Percentiles rank a stretch among this genome's conserved stretches.
Evolutionary conservation across 2,329 filamentous ascomycete species (phyloP).

Genomic region (Paramyrothecium sp.): DNA sequence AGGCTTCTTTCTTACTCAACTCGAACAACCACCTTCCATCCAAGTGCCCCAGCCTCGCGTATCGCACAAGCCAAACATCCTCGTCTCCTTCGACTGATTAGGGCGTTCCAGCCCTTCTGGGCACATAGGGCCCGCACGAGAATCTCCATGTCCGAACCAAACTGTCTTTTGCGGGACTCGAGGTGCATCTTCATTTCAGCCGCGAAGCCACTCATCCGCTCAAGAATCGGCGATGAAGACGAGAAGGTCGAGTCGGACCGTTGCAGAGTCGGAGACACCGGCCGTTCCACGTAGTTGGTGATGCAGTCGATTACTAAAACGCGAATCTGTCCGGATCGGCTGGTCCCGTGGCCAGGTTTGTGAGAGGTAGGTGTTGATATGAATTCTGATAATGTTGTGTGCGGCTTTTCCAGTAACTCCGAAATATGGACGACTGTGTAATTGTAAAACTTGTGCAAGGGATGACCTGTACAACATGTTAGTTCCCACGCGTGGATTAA

Average conservation of each 20-base stretch:
- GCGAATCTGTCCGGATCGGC: constrained; percentile 22
- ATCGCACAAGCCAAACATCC: constrained; percentile 74
- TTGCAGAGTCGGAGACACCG: constrained; percentile 46
- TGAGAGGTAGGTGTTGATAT: constrained; percentile 32
- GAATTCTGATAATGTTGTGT: constrained; percentile 45
- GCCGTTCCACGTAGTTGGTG: constrained; percentile 47
- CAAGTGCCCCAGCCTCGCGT: constrained; percentile 69
- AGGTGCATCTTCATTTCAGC: constrained; percentile 53
- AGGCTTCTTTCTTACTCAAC: constrained; percentile 39
- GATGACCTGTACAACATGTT: constrained; percentile 46
- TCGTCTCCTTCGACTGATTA: constrained; percentile 65
- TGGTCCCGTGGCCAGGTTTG: constrained; percentile 18
- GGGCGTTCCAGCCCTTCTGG: constrained; percentile 70
- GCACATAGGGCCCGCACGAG: constrained; percentile 72
- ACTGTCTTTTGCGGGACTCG: constrained; percentile 55
- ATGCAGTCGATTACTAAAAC: constrained; percentile 65
- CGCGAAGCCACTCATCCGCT: constrained; percentile 35
- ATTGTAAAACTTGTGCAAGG: constrained; percentile 61
- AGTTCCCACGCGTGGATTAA: not conserved
- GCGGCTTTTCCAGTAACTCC: constrained; percentile 48
- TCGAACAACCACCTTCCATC: constrained; percentile 65
- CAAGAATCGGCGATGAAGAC: constrained; percentile 22
- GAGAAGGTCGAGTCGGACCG: constrained; percentile 15
- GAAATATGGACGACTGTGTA: constrained; percentile 60
- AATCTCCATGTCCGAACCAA: constrained; percentile 66